phyloP scores from a whole-genome alignment of 176 grass and related monocot genomes.

The Metroxylon sagu region DNA sequence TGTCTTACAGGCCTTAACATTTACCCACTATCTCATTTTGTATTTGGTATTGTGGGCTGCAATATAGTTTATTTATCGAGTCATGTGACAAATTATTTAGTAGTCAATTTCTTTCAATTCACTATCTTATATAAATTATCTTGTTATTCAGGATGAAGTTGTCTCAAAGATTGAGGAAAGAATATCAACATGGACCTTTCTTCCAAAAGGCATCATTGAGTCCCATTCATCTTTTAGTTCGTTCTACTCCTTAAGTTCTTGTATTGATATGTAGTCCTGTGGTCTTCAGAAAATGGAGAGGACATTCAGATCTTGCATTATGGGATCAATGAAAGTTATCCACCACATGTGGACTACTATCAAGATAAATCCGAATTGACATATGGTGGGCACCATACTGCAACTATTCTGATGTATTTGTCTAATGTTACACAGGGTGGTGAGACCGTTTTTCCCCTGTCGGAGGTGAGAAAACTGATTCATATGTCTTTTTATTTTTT shows the following conservation, averaged over 20 bases:
- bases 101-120: too few species aligned
- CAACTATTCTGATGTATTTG: slow-evolving; percentile 63
- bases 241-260: background rate
- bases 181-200: slow-evolving; percentile 84
- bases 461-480: slow-evolving; percentile 36
- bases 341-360: slow-evolving; percentile 29
- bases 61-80: too few species aligned
- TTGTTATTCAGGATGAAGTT: slow-evolving; percentile 43
- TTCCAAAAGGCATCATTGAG: slow-evolving; percentile 61
- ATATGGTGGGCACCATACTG: slow-evolving; percentile 23
- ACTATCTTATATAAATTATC: background rate
- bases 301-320: slow-evolving; percentile 41
- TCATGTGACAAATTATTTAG: too few species aligned
- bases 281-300: slow-evolving; percentile 53
- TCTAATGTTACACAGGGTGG: slow-evolving; percentile 59
- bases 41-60: too few species aligned
- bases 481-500: too few species aligned
- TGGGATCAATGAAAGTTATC: slow-evolving; percentile 37
- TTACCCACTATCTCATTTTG: too few species aligned
- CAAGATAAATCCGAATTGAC: slow-evolving; percentile 28
- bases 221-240: background rate
- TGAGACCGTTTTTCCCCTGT: slow-evolving; percentile 67
- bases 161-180: slow-evolving; percentile 66
- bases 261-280: background rate
- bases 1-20: too few species aligned